A percentile compares a stretch with the other conserved stretches of the same genome.
phyloP scores from a whole-genome alignment of 306 rosid species.

The Lathyrus oleraceus region DNA sequence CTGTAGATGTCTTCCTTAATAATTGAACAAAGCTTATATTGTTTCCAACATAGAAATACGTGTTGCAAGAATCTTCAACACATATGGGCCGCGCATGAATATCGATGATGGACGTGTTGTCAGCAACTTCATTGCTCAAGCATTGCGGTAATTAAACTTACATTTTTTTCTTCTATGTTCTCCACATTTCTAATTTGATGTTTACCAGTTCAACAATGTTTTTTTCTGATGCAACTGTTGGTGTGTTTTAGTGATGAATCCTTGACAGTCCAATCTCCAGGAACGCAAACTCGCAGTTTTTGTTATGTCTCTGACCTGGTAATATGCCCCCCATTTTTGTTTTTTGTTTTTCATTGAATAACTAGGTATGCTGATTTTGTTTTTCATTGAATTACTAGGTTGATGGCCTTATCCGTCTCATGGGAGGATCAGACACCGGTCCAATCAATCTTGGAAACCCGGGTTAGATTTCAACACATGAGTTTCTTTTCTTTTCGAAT shows the following conservation, averaged over 20 bases:
- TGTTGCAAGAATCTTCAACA: constrained; percentile 92
- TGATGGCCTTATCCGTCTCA: constrained; percentile 78
- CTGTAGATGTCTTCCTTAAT: background rate
- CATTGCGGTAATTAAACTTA: constrained; percentile 65
- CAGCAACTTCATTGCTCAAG: constrained; percentile 98
- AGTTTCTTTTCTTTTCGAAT: constrained; percentile 28
- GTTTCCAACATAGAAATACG: constrained; percentile 65
- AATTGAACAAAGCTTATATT: constrained; percentile 5
- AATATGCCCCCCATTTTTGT: constrained; percentile 16
- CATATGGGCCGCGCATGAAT: constrained; percentile 99
- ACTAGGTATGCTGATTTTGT: constrained; percentile 1
- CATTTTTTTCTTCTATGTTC: background rate
- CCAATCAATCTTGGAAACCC: constrained; percentile 94
- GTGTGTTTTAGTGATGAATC: constrained; percentile 61
- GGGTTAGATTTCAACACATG: constrained; percentile 45
- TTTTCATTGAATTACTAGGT: constrained; percentile 49
- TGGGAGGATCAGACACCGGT: constrained; percentile 74
- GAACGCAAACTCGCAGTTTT: constrained; percentile 91
- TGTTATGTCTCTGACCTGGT: constrained; percentile 86
- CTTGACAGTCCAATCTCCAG: constrained; percentile 80
- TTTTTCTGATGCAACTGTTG: constrained; percentile 23
- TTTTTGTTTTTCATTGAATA: constrained; percentile 15
- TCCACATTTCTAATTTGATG: constrained; percentile 3
- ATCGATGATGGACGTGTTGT: constrained; percentile 98
- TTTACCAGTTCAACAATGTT: background rate